These are phyloP conservation scores for Coelastrella sp. DNA, from an alignment of 139 green algal genomes.

Conservation along the genomic window DNA sequence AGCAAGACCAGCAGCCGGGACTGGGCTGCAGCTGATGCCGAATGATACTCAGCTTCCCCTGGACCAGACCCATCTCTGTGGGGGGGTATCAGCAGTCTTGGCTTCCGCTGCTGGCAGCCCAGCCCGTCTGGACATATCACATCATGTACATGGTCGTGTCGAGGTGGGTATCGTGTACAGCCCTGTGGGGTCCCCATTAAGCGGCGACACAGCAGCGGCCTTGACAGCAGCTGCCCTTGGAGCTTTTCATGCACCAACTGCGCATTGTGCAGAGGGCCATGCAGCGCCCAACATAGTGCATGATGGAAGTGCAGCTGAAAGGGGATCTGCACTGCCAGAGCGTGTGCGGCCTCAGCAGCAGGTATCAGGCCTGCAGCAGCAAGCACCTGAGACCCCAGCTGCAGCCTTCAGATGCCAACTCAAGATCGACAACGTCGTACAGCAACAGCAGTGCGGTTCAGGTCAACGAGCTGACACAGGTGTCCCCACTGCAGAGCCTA, in stretches of 20 bases:
- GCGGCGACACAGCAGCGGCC: neutral
- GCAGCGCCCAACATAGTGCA: too few relatives aligned
- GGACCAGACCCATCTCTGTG: slow-evolving; percentile 2
- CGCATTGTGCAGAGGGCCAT: too few relatives aligned
- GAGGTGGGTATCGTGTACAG: slow-evolving; percentile 25
- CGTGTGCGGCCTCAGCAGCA: too few relatives aligned
- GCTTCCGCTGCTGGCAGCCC: neutral
- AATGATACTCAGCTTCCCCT: slow-evolving; percentile 25
- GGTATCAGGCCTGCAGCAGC: neutral
- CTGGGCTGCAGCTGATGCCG: slow-evolving; percentile 15
- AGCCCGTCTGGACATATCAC: slow-evolving; percentile 5
- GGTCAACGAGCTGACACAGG: too few relatives aligned
- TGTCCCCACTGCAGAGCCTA: too few relatives aligned
- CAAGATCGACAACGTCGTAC: too few relatives aligned
- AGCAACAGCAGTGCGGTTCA: too few relatives aligned
- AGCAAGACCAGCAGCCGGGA: too few relatives aligned
- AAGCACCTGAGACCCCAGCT: too few relatives aligned
- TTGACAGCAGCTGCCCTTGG: slow-evolving; percentile 2
- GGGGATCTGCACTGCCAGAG: too few relatives aligned
- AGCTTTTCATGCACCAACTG: too few relatives aligned
- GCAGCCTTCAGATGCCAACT: too few relatives aligned
- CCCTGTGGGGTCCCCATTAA: neutral
- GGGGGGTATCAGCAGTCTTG: neutral
- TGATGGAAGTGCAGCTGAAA: neutral
- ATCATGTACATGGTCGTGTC: slow-evolving; percentile 36